phyloP scores from a whole-genome alignment of 352 stramenopile species.

The Pythium graminicola region DNA sequence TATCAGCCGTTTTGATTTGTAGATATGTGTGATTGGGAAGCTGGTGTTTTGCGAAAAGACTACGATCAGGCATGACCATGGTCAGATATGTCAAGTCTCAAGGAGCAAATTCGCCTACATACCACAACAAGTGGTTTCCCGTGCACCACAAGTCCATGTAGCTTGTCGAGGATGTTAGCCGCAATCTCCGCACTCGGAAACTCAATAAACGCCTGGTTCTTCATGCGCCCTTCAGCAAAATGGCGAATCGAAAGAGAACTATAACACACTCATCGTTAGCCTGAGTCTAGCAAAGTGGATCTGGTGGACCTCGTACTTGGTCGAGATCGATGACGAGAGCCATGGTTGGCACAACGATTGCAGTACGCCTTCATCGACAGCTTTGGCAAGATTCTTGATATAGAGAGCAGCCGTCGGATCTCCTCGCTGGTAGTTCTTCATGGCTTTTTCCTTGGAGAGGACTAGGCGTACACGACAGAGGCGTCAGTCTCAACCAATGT shows the following conservation, averaged over 20 bases:
- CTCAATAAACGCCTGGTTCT: constrained; percentile 80
- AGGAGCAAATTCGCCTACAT: constrained; percentile 16
- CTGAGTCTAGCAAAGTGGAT: too few relatives aligned
- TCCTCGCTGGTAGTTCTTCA: constrained; percentile 62
- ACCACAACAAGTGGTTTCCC: constrained; percentile 81
- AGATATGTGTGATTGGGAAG: neutral
- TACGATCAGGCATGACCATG: neutral
- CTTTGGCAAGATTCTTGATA: constrained; percentile 74
- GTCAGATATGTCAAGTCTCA: too few relatives aligned
- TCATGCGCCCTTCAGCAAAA: constrained; percentile 78
- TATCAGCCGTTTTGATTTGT: neutral
- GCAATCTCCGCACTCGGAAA: constrained; percentile 52
- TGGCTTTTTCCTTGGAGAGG: constrained; percentile 41
- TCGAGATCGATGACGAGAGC: neutral
- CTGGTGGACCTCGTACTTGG: constrained; percentile 25
- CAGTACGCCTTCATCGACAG: constrained; percentile 25
- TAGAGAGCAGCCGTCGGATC: constrained; percentile 56
- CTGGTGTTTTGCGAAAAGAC: constrained; percentile 7
- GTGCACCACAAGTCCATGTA: constrained; percentile 69
- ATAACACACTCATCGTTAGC: neutral
- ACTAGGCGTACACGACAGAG: constrained; percentile 17
- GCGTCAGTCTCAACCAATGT: neutral
- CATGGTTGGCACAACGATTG: constrained; percentile 1
- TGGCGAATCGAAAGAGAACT: constrained; percentile 53
- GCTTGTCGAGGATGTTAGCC: constrained; percentile 34